A percentile compares a stretch with the other conserved stretches of the same genome.
These are phyloP conservation scores for Cryphonectria japonica DNA, from an alignment of 2,329 filamentous ascomycete species.

Conservation along the genomic window DNA sequence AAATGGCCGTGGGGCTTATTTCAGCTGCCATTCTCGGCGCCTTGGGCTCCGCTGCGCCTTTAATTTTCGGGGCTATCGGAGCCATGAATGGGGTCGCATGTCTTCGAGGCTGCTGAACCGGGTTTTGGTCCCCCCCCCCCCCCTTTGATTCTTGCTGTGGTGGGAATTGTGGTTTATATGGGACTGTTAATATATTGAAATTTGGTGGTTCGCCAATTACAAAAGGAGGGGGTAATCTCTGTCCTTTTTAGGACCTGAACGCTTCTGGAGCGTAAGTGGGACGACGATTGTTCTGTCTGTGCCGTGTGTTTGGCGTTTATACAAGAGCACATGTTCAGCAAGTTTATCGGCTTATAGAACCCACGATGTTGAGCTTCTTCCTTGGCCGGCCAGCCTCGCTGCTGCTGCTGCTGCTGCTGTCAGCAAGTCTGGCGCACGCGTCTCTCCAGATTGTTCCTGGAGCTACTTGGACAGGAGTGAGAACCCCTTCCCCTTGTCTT, in stretches of 20 bases:
- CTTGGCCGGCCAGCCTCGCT: constrained; percentile 26
- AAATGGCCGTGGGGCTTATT: background rate
- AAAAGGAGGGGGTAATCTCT: background rate
- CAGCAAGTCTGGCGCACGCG: constrained; percentile 33
- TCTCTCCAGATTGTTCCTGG: constrained; percentile 38
- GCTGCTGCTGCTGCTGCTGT: constrained; percentile 33
- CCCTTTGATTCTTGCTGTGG: background rate
- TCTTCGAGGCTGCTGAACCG: background rate
- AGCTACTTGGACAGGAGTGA: constrained; percentile 37
- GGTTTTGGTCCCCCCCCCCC: background rate
- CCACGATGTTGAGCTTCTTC: constrained; percentile 27
- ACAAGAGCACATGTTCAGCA: background rate
- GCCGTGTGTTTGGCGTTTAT: background rate
- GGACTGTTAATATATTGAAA: background rate
- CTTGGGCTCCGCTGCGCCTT: constrained; percentile 20
- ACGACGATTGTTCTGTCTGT: background rate
- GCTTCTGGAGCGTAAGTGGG: background rate
- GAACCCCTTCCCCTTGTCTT: background rate
- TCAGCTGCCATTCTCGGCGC: constrained; percentile 14
- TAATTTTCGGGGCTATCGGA: constrained; percentile 24
- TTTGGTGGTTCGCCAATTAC: background rate
- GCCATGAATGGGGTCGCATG: constrained; percentile 4
- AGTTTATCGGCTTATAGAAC: background rate
- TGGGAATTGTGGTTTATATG: background rate
- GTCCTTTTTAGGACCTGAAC: background rate